Percentiles rank a stretch among this genome's conserved stretches.
These are phyloP conservation scores for Rhodotorula sp. DNA, from an alignment of 1,284 basidiomycete species.

Conservation along the genomic window DNA sequence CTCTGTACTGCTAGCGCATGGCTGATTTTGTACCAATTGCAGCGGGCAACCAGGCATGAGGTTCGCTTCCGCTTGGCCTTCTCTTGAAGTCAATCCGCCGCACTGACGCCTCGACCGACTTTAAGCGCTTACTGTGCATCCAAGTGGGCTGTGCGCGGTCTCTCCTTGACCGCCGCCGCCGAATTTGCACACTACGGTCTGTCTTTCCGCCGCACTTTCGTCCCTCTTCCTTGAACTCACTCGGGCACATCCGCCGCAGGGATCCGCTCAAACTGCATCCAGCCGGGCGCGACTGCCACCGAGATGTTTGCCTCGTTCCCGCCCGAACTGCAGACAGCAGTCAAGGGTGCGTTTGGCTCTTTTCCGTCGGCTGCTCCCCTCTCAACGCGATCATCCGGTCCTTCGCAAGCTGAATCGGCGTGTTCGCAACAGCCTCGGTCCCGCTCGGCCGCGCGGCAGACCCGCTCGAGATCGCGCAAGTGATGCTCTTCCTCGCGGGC, in stretches of 20 bases:
- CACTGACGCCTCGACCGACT: not conserved
- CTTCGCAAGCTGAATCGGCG: not conserved
- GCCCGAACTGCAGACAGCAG: not conserved
- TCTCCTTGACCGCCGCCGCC: conserved; percentile 1
- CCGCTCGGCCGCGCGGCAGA: conserved; percentile 11
- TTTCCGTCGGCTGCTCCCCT: too few species aligned
- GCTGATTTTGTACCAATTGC: not conserved
- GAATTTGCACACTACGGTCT: conserved; percentile 12
- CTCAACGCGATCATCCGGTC: not conserved
- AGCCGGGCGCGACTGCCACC: conserved; percentile 21
- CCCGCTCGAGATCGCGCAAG: conserved; percentile 19
- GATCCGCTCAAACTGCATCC: conserved; percentile 19
- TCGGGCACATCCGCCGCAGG: not conserved
- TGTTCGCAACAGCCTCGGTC: not conserved
- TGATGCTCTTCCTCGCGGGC: conserved; percentile 21
- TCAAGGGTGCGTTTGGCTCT: not conserved
- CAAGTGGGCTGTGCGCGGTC: conserved; percentile 17
- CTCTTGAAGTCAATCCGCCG: too few species aligned
- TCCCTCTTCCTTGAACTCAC: too few species aligned
- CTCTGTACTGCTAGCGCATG: too few species aligned
- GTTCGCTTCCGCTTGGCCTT: not conserved
- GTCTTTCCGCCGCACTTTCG: too few species aligned
- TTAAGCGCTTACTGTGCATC: conserved; percentile 7
- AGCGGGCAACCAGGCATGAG: conserved; percentile 12
- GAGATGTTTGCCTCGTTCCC: conserved; percentile 14